Evolutionary conservation across 2,329 filamentous ascomycete genomes (phyloP), one percentile per base, ranked within the genome.

Genomic region (Hymenoscyphus albidus): DNA sequence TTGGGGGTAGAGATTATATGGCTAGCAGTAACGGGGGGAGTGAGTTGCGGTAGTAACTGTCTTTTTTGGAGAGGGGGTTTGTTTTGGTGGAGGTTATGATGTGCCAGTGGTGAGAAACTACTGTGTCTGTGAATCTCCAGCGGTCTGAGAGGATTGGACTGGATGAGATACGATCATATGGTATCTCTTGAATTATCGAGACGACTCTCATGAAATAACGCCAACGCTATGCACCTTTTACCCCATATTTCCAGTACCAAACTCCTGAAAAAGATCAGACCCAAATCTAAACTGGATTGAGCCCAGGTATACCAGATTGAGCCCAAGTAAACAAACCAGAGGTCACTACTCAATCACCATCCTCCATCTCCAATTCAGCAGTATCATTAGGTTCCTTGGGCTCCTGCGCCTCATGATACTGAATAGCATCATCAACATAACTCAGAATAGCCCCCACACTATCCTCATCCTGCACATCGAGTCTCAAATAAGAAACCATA

Each of bases 401-500:
- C 77, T 97, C 93, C 76, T 97, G 93, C 13, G 93, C 91, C 76
- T 97, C 93, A 74, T 96, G 91, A 76, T 86, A 97, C 76, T 97
- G 93, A 70, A 96, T 95, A 35, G 91, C 91, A 78, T 97, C 92
- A 76, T 97, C 93, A 71, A 97, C 95, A 78, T 96, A 92, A 80
- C 92, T 96, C 71, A 97, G 78, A 32, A 97, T 89, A 1, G 84
- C 88, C 1, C 85, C 89, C 3, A 98, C 88, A 74, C 94, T 98
- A 72, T 98, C 93, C 78, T 98, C 94, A 72, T 96, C 88, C 70
- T 95, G 90, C 35, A 89, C 90, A 74, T 98, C 91, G 56, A 98
- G 81, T 79, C 93, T 92, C 64, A 97, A 81, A 75, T 97, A 99
- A 58, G 91, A 96, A 13, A 99, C 92, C 92, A 99, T 96, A 79